phyloP scores from a whole-genome alignment of 1,139 yeast species.

The Taphrina sp. region DNA sequence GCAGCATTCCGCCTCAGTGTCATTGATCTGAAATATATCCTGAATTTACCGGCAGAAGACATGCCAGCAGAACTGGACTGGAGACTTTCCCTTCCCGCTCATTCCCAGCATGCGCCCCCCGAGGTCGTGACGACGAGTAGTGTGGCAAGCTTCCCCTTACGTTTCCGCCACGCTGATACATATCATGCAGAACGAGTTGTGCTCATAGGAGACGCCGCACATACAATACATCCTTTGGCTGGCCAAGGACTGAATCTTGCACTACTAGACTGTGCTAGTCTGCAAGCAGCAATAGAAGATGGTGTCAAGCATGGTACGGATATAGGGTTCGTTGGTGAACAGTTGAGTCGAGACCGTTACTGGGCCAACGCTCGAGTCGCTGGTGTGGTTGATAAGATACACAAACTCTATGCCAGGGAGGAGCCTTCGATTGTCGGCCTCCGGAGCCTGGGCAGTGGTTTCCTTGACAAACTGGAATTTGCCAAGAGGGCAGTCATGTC shows the following conservation, averaged over 20 bases:
- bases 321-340: constrained; percentile 64
- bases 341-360: constrained; percentile 77
- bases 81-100: constrained; percentile 53
- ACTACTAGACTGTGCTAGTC: constrained; percentile 80
- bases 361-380: constrained; percentile 74
- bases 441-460: constrained; percentile 72
- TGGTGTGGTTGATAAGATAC: constrained; percentile 89
- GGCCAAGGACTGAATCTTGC: constrained; percentile 99
- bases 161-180: constrained; percentile 84
- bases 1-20: constrained; percentile 80
- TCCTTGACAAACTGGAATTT: constrained; percentile 55
- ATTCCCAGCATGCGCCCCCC: constrained; percentile 56
- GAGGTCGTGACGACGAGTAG: constrained; percentile 58
- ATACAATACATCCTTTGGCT: constrained; percentile 93
- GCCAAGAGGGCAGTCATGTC: constrained; percentile 27
- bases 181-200: constrained; percentile 78
- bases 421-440: constrained; percentile 68
- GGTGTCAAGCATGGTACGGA: constrained; percentile 81
- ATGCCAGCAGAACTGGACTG: constrained; percentile 68
- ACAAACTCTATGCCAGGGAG: constrained; percentile 78
- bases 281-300: constrained; percentile 65
- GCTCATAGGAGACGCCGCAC: constrained; percentile 96
- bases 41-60: constrained; percentile 53
- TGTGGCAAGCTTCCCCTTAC: constrained; percentile 81
- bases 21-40: constrained; percentile 74